These are phyloP conservation scores for Auricularia auricula-judae DNA, from an alignment of 768 basidiomycete species.

Conservation along the genomic window DNA sequence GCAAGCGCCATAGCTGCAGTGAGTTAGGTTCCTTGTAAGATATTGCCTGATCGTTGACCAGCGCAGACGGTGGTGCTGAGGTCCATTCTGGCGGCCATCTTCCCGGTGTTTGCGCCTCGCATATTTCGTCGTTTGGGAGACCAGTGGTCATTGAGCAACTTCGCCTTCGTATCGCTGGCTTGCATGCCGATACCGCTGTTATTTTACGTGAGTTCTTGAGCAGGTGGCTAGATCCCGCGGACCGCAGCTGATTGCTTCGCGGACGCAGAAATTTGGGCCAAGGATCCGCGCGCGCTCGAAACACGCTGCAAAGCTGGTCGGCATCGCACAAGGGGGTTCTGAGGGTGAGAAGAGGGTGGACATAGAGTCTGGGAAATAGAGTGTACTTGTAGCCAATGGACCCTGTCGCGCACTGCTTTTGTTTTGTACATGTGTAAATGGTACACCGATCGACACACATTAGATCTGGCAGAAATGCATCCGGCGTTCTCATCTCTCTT, in stretches of 20 bases:
- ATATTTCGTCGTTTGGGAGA: constrained; percentile 45
- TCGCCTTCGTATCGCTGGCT: constrained; percentile 37
- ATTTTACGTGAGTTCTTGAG: constrained; percentile 35
- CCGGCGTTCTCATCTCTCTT: too few species aligned
- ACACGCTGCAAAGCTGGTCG: constrained; percentile 27
- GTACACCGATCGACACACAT: too few species aligned
- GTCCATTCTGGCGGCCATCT: constrained; percentile 49
- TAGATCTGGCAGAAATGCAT: too few species aligned
- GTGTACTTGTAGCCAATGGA: too few species aligned
- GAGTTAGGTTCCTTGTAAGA: not conserved
- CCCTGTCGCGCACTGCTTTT: too few species aligned
- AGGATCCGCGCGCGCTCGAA: constrained; percentile 36
- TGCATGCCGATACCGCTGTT: constrained; percentile 47
- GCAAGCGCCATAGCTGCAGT: not conserved
- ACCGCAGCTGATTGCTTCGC: constrained; percentile 1
- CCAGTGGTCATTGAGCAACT: constrained; percentile 43
- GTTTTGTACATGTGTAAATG: too few species aligned
- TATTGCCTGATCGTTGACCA: constrained; percentile 34
- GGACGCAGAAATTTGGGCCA: constrained; percentile 35
- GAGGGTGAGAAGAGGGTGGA: too few species aligned
- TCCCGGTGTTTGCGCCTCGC: constrained; percentile 45
- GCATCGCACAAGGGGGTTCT: constrained; percentile 12
- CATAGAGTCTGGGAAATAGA: too few species aligned
- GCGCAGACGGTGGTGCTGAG: constrained; percentile 55
- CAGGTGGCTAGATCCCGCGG: not conserved